Evolutionary conservation across 371 early-diverging fungal species (phyloP), one percentile per base, ranked within the genome.

Genomic region (Zancudomyces culisetae): DNA sequence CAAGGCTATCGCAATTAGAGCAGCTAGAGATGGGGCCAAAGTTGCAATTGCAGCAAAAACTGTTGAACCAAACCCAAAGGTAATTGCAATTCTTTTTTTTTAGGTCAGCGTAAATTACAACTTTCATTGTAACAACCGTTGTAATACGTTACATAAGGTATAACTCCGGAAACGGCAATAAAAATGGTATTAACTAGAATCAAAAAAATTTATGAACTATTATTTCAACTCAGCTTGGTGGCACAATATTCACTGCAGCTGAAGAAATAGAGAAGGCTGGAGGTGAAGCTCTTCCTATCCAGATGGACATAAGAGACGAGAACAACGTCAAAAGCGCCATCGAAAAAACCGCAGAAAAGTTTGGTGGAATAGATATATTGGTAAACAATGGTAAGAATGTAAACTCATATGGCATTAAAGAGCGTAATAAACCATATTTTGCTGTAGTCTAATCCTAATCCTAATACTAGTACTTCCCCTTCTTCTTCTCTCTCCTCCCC

Each of bases 11-110:
- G 87, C 81, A 8, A 51, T 85, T 22, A 69, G 79, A 24, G 73
- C 73, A 10, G 87, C 81, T 1, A 68, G 58, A 40, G 81, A 83
- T 43, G 81, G 81, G 27, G 81, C 81, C 15, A 72, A 74, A 53
- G 66, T 86, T 21, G 81, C 77, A 19, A 73, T 87, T 40, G 85
- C 79, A 20, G 87, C 87, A 52, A 87, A 87, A 62, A 85, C 87
- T 0, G 78, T 76, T 6, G 75, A 72, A 13, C 75, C 84, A 4
- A 74, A 85, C 55, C 80, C 81, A 22, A 83, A 76, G 18, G 50
- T 49, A 49, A 30, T 6, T n/a, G n/a, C n/a, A n/a, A n/a, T 40
- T 40, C 40, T 13, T 40, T 40, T 40, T 13, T 40, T n/a, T n/a
- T n/a, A n/a, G n/a, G n/a, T n/a, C n/a, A n/a, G n/a, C n/a, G n/a